A percentile compares a stretch with the other conserved stretches of the same genome.
Conservation (phyloP, 2,329 filamentous ascomycete species). For the Acephala macrosclerotiorum region DNA sequence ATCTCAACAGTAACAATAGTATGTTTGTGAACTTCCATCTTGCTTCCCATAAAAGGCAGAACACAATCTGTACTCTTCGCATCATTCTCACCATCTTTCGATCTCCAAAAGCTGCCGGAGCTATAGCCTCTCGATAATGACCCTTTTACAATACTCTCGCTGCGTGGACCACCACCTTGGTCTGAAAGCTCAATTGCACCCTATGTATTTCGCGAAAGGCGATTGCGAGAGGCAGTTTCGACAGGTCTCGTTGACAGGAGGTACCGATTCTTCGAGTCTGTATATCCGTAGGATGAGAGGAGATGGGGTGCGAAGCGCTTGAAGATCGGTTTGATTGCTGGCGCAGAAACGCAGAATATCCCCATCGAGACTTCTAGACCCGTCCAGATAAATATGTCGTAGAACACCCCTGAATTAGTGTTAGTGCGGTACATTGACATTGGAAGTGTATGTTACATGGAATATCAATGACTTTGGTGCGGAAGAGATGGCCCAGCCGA, state of each 20-base stretch:
- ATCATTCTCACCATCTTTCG: not conserved
- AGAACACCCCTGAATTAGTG: slow-evolving; percentile 9
- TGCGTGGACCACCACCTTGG: not conserved
- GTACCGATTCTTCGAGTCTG: slow-evolving; percentile 5
- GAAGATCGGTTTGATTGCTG: slow-evolving; percentile 24
- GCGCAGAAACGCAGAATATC: slow-evolving; percentile 22
- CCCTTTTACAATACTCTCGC: not conserved
- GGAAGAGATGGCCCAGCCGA: not conserved
- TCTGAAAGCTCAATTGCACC: not conserved
- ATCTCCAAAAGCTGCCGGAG: slow-evolving; percentile 8
- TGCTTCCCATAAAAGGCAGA: not conserved
- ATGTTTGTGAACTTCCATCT: not conserved
- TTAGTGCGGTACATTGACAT: not conserved
- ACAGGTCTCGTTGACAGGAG: not conserved
- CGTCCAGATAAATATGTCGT: slow-evolving; percentile 23
- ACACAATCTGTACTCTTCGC: not conserved
- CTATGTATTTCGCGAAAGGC: not conserved
- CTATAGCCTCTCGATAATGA: not conserved
- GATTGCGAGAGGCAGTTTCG: not conserved
- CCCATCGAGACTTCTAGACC: slow-evolving; percentile 21
- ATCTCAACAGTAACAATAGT: not conserved
- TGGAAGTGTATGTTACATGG: slow-evolving; percentile 1
- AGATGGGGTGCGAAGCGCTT: slow-evolving; percentile 13
- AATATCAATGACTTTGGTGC: slow-evolving; percentile 7
- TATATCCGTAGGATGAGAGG: slow-evolving; percentile 13